These are phyloP conservation scores for Claviceps humidiphila DNA, from an alignment of 2,329 filamentous ascomycete genomes.

Conservation along the genomic window DNA sequence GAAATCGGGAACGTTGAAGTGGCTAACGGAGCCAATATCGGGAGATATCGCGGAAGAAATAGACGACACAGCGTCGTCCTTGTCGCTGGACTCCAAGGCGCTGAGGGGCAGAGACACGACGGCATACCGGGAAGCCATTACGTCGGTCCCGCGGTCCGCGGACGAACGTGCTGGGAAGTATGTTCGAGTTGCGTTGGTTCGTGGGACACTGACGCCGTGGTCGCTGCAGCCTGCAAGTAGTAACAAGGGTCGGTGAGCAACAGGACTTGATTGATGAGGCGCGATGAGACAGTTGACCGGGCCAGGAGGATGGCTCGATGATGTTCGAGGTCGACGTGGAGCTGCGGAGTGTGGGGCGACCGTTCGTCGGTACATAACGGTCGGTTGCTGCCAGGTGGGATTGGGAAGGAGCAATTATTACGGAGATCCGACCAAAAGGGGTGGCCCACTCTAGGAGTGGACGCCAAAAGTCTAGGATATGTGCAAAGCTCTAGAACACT, in stretches of 20 bases:
- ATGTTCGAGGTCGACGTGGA: too few species aligned
- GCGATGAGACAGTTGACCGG: too few species aligned
- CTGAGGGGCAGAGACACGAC: conserved; percentile 82
- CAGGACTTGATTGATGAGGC: neutral
- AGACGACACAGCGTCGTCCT: conserved; percentile 67
- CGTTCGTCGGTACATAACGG: too few species aligned
- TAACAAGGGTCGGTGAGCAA: neutral
- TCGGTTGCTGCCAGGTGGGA: too few species aligned
- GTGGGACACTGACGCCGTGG: neutral
- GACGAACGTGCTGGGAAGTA: neutral
- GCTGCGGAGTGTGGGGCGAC: too few species aligned
- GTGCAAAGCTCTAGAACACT: too few species aligned
- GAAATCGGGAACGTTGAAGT: conserved; percentile 81
- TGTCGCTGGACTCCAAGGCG: conserved; percentile 68
- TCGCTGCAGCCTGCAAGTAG: neutral
- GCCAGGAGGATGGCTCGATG: too few species aligned
- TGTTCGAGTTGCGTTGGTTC: neutral
- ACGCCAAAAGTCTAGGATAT: too few species aligned
- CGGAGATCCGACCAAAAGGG: too few species aligned
- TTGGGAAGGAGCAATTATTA: too few species aligned
- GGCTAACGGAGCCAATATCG: conserved; percentile 62
- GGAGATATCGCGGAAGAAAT: conserved; percentile 58
- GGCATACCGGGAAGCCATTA: conserved; percentile 56
- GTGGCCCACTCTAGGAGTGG: too few species aligned
- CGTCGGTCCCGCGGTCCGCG: conserved; percentile 2